Conservation (phyloP, 768 basidiomycete genomes). For the Cyclocybe cylindracea region DNA sequence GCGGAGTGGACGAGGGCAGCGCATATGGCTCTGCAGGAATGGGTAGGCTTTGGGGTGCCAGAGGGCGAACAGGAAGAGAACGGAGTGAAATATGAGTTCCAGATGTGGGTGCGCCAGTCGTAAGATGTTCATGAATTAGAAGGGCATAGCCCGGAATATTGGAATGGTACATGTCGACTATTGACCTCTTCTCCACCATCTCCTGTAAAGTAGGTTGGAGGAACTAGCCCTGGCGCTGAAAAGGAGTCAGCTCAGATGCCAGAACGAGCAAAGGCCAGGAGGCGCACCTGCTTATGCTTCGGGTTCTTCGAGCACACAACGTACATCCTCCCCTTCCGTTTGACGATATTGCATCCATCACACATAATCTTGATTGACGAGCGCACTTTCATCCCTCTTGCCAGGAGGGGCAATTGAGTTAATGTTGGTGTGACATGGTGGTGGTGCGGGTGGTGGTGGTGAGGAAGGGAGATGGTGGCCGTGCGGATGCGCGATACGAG, state of each 20-base stretch:
- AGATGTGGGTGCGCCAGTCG: slow-evolving; percentile 84
- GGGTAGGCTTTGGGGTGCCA: slow-evolving; percentile 82
- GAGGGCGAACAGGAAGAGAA: slow-evolving; percentile 80
- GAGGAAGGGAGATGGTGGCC: slow-evolving; percentile 28
- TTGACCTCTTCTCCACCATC: not conserved
- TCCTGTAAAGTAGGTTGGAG: not conserved
- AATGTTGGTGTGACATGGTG: slow-evolving; percentile 28
- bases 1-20: slow-evolving; percentile 56
- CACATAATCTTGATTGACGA: slow-evolving; percentile 94
- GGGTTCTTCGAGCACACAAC: slow-evolving; percentile 93
- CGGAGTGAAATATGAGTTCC: slow-evolving; percentile 84
- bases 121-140: slow-evolving; percentile 7
- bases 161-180: slow-evolving; percentile 1
- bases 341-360: slow-evolving; percentile 88
- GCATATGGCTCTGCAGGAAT: slow-evolving; percentile 66
- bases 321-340: slow-evolving; percentile 88
- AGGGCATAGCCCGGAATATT: not conserved
- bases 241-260: slow-evolving; percentile 13
- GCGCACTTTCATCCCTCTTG: slow-evolving; percentile 95
- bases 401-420: slow-evolving; percentile 33
- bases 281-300: slow-evolving; percentile 92
- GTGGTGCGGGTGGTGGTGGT: slow-evolving; percentile 23
- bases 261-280: not conserved
- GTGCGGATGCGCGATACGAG: slow-evolving; percentile 53
- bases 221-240: slow-evolving; percentile 65